These are phyloP conservation scores for Tulasnella calospora DNA, from an alignment of 768 basidiomycete genomes.

Conservation along the genomic window DNA sequence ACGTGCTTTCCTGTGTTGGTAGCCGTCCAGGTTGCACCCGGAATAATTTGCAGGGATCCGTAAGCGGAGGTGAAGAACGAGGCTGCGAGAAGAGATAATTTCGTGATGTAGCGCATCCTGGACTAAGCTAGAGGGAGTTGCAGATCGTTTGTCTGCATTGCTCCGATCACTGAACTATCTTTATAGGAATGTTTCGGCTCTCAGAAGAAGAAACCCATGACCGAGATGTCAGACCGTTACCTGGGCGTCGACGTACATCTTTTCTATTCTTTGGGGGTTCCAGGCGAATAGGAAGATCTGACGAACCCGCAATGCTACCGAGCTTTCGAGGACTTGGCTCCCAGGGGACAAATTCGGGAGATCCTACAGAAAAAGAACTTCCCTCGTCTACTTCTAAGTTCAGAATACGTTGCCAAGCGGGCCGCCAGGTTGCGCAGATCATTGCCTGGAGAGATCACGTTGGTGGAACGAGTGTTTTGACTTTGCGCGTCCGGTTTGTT, in stretches of 20 bases:
- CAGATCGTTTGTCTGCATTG: neutral
- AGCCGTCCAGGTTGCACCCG: constrained; percentile 27
- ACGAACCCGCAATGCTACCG: neutral
- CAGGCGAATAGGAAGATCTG: neutral
- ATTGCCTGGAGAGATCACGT: neutral
- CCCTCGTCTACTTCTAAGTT: neutral
- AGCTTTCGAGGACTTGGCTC: neutral
- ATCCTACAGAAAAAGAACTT: neutral
- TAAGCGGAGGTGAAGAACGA: neutral
- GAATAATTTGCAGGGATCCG: constrained; percentile 25
- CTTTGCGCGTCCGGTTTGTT: neutral
- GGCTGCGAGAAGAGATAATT: neutral
- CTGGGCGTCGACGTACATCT: neutral
- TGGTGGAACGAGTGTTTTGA: neutral
- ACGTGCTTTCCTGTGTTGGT: constrained; percentile 21
- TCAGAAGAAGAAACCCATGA: neutral
- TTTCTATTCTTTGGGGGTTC: neutral
- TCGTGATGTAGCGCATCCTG: neutral
- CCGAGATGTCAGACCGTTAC: neutral
- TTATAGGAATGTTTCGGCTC: neutral
- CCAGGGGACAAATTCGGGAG: neutral
- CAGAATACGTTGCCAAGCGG: neutral
- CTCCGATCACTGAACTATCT: neutral
- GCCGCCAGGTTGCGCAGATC: neutral
- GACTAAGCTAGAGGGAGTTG: neutral